Evolutionary conservation across 176 grass and related monocot species (phyloP).

Genomic region (Aegilops tauschii): DNA sequence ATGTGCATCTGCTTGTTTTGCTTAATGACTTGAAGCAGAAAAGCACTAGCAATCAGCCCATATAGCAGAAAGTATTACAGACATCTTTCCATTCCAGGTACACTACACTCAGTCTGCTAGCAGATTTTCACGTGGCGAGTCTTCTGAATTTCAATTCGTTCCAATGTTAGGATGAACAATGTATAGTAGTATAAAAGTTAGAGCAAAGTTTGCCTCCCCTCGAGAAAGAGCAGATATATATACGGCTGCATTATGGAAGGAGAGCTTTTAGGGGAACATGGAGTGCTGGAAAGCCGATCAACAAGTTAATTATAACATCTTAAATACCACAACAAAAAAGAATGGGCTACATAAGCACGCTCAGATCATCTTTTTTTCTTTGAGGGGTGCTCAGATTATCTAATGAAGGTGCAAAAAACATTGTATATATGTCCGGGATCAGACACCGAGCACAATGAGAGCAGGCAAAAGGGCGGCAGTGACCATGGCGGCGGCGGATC

Average conservation of each 20-base stretch:
- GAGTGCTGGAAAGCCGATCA: too few species aligned
- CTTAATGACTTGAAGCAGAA: conserved; percentile 1
- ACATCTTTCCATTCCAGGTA: neutral
- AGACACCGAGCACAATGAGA: neutral
- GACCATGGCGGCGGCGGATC: neutral
- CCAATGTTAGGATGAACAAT: conserved; percentile 24
- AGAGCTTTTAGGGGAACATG: too few species aligned
- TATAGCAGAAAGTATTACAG: neutral
- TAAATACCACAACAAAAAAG: too few species aligned
- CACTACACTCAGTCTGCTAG: neutral
- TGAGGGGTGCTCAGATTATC: too few species aligned
- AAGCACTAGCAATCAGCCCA: neutral
- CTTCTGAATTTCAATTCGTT: conserved; percentile 2
- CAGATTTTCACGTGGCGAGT: conserved; percentile 14
- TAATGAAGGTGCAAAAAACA: too few species aligned
- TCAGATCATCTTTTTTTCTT: too few species aligned
- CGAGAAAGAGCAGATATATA: too few species aligned
- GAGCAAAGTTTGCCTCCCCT: neutral
- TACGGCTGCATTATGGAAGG: too few species aligned
- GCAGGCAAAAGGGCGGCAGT: neutral
- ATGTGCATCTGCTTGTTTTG: neutral
- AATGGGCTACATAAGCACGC: too few species aligned
- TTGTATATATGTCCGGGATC: neutral
- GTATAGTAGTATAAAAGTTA: neutral
- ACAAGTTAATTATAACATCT: too few species aligned